Evolutionary conservation across 2,329 filamentous ascomycete species (phyloP).

Genomic region (Colletotrichum sp.): DNA sequence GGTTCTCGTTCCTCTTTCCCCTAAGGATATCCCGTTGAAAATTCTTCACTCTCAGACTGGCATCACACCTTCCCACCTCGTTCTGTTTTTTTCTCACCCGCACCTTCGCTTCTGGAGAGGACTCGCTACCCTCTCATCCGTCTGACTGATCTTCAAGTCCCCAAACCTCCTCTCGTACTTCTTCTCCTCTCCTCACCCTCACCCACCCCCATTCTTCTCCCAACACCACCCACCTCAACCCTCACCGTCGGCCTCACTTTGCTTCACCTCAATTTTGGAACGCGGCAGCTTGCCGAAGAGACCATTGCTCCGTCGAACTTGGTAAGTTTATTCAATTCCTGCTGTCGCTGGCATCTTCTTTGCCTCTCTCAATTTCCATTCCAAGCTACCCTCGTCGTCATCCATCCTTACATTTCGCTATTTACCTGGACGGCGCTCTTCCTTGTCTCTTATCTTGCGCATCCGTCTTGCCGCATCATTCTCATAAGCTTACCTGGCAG

Average conservation of each 20-base stretch:
- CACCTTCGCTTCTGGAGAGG: background rate
- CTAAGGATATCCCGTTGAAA: background rate
- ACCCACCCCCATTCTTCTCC: background rate
- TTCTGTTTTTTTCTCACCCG: background rate
- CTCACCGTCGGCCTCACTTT: background rate
- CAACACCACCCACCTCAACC: background rate
- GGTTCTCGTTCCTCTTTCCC: background rate
- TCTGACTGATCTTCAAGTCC: background rate
- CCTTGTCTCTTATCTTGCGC: background rate
- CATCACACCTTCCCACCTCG: background rate
- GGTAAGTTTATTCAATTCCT: background rate
- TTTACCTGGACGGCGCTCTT: background rate
- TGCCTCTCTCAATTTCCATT: background rate
- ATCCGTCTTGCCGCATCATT: background rate
- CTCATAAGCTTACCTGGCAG: background rate
- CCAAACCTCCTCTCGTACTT: background rate
- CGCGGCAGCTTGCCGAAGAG: background rate
- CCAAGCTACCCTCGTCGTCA: background rate
- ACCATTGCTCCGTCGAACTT: background rate
- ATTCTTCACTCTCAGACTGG: background rate
- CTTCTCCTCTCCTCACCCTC: background rate
- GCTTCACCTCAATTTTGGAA: slow-evolving; percentile 13
- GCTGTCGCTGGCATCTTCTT: background rate
- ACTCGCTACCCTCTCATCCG: background rate
- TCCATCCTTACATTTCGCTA: background rate